A percentile compares a stretch with the other conserved stretches of the same genome.
Conservation (phyloP, 2,329 filamentous ascomycete species). For the Calonectria hongkongensis region DNA sequence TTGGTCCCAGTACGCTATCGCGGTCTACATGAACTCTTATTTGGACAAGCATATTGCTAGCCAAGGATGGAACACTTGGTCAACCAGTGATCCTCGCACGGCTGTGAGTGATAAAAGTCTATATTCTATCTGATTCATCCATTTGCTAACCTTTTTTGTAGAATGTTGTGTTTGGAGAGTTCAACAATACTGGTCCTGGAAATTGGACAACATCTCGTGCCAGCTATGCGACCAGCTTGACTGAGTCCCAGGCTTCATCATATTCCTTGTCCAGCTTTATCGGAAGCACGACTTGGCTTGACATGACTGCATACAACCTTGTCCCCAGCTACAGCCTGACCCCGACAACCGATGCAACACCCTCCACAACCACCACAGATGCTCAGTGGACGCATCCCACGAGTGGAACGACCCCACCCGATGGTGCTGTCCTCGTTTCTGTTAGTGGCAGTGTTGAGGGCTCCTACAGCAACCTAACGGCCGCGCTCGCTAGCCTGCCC, state of each 20-base stretch:
- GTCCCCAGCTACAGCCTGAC: slow-evolving; percentile 48
- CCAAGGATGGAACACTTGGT: slow-evolving; percentile 68
- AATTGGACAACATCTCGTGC: slow-evolving; percentile 49
- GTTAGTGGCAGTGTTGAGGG: slow-evolving; percentile 50
- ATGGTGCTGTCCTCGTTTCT: slow-evolving; percentile 65
- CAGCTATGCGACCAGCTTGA: slow-evolving; percentile 49
- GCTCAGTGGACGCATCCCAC: slow-evolving; percentile 56
- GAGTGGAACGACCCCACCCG: slow-evolving; percentile 63
- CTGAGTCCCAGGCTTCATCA: slow-evolving; percentile 43
- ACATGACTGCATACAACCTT: slow-evolving; percentile 50
- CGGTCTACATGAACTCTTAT: slow-evolving; percentile 68
- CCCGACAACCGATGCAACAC: slow-evolving; percentile 6
- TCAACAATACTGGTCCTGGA: slow-evolving; percentile 71
- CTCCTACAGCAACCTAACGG: slow-evolving; percentile 56
- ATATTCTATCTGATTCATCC: not conserved
- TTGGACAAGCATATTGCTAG: slow-evolving; percentile 62
- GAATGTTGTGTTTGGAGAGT: slow-evolving; percentile 74
- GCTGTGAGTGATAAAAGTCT: slow-evolving; percentile 60
- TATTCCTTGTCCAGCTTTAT: slow-evolving; percentile 48
- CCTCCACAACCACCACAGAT: slow-evolving; percentile 54
- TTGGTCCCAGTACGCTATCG: slow-evolving; percentile 67
- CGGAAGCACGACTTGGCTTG: slow-evolving; percentile 50
- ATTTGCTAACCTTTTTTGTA: slow-evolving; percentile 10
- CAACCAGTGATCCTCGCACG: slow-evolving; percentile 71
- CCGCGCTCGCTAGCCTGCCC: slow-evolving; percentile 54